These are phyloP conservation scores for Asterophora lycoperdoides DNA, from an alignment of 768 basidiomycete species.

Conservation along the genomic window DNA sequence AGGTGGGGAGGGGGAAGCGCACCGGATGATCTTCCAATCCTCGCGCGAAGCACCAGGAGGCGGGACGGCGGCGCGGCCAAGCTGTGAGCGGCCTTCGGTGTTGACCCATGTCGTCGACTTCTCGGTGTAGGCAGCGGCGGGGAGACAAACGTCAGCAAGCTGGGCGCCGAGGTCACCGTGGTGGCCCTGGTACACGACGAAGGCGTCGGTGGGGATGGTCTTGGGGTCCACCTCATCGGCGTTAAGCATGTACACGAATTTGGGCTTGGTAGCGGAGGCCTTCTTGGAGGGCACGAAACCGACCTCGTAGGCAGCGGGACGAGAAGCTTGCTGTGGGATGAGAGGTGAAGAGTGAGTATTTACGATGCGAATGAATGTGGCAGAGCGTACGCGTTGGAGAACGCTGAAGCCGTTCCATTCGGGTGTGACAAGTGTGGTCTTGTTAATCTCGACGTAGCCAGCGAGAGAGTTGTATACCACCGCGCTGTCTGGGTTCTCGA, in stretches of 20 bases:
- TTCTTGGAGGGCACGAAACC: constrained; percentile 86
- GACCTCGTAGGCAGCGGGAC: constrained; percentile 90
- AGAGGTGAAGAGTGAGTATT: background rate
- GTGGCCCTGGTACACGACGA: constrained; percentile 98
- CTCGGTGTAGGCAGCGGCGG: constrained; percentile 93
- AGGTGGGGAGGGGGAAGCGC: constrained; percentile 17
- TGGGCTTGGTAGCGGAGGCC: constrained; percentile 73
- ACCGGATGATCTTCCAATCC: constrained; percentile 97
- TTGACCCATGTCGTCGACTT: constrained; percentile 89
- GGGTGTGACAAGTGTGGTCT: constrained; percentile 68
- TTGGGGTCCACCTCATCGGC: constrained; percentile 91
- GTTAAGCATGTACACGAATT: constrained; percentile 95
- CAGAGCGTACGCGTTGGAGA: constrained; percentile 74
- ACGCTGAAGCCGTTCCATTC: constrained; percentile 97
- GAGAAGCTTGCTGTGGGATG: constrained; percentile 69
- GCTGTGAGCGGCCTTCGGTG: constrained; percentile 90
- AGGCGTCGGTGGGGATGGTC: constrained; percentile 85
- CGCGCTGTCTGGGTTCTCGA: constrained; percentile 81
- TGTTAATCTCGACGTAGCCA: constrained; percentile 77
- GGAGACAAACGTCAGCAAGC: constrained; percentile 94
- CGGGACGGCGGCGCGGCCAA: constrained; percentile 86
- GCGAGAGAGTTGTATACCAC: constrained; percentile 73
- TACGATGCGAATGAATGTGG: background rate
- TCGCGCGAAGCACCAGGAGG: constrained; percentile 95
- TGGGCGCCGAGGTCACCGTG: constrained; percentile 97